Conservation (phyloP, 2,329 filamentous ascomycete genomes). For the Colletotrichum truncatum region DNA sequence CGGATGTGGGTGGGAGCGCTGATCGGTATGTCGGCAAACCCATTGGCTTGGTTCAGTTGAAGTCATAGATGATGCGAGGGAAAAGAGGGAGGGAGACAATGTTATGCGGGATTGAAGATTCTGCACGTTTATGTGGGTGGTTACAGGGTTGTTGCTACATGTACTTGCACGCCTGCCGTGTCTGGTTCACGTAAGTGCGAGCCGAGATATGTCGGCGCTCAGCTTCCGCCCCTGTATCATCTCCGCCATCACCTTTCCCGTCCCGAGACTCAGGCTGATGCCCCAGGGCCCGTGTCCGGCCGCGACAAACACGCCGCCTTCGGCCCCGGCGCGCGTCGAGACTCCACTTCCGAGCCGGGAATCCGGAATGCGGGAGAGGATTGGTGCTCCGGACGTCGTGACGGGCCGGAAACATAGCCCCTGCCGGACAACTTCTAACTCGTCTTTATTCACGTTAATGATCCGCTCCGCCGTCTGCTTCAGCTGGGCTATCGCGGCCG, state of each 20-base stretch:
- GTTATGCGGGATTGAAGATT: not conserved
- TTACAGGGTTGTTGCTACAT: not conserved
- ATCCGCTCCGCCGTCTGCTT: slow-evolving; percentile 57
- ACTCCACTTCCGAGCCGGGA: slow-evolving; percentile 59
- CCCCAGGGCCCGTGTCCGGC: slow-evolving; percentile 84
- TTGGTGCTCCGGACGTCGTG: slow-evolving; percentile 69
- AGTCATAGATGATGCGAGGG: not conserved
- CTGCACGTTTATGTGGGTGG: not conserved
- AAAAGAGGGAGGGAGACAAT: not conserved
- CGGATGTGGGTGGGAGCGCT: not conserved
- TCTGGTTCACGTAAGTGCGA: slow-evolving; percentile 43
- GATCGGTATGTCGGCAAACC: slow-evolving; percentile 8
- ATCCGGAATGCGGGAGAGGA: slow-evolving; percentile 68
- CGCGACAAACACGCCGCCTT: slow-evolving; percentile 75
- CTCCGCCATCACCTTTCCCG: slow-evolving; percentile 76
- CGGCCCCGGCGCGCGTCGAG: slow-evolving; percentile 47
- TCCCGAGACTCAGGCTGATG: slow-evolving; percentile 71
- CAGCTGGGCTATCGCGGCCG: slow-evolving; percentile 55
- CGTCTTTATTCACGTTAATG: slow-evolving; percentile 55
- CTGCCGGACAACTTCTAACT: slow-evolving; percentile 70
- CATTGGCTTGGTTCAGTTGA: not conserved
- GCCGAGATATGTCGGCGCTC: slow-evolving; percentile 66
- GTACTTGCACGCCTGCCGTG: no score
- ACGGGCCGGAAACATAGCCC: slow-evolving; percentile 79
- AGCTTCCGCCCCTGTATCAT: slow-evolving; percentile 68